phyloP scores from a whole-genome alignment of 169 alveolate genomes.

The Babesia ovata region DNA sequence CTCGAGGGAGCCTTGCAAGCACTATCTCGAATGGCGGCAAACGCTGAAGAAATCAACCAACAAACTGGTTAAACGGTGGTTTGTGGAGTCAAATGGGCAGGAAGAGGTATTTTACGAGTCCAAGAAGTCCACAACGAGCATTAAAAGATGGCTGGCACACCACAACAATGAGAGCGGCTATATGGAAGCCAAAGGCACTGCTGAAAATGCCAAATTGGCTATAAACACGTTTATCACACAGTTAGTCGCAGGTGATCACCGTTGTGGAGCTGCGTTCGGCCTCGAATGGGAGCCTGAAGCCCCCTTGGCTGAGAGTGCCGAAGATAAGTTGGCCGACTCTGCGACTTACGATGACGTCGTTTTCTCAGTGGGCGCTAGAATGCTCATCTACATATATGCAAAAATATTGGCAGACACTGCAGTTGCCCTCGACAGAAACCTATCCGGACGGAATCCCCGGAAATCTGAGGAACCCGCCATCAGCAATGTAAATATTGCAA shows the following conservation, averaged over 20 bases:
- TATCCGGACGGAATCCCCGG: neutral
- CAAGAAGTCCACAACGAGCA: neutral
- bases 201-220: neutral
- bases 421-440: neutral
- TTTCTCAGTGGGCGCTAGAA: neutral
- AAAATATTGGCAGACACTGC: constrained; percentile 12
- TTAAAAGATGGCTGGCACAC: neutral
- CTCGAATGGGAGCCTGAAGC: neutral
- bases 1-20: neutral
- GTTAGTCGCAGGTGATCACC: neutral
- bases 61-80: constrained; percentile 3
- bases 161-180: neutral
- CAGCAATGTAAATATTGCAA: neutral
- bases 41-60: neutral
- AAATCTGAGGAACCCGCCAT: neutral
- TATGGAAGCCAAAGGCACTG: neutral
- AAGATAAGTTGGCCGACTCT: neutral
- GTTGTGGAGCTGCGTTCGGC: constrained; percentile 17
- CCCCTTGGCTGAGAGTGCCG: neutral
- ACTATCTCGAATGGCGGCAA: constrained; percentile 6
- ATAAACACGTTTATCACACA: neutral
- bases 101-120: neutral
- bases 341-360: neutral
- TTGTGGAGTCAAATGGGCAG: neutral
- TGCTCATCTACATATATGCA: constrained; percentile 12